Base-by-base conservation (phyloP, 2,329 filamentous ascomycete species). In the Colletotrichum caudatum region DNA sequence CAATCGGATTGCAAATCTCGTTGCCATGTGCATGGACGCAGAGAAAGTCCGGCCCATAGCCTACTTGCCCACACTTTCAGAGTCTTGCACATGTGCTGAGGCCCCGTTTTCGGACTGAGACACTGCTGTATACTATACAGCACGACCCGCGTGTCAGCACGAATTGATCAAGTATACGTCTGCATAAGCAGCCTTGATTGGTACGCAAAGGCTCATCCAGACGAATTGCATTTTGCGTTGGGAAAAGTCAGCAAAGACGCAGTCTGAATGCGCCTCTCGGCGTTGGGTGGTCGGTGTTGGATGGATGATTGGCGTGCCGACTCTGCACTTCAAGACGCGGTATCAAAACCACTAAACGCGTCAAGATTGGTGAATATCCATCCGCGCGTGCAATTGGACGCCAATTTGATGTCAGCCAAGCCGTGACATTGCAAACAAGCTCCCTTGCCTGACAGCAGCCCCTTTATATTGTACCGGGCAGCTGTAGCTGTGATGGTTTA, bases 31-130 rank as follows among this genome's bases (percentile, higher is more conserved):
- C n/a, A 44, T 64, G 20, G 14, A 18, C 26, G 35, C 37, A 63
- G 35, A 56, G 35, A 20, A 35, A 46, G 54, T 63, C 37, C 14
- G 26, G 50, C 20, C 69, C 69, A 69, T 58, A 63, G 46, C 46
- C 56, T 64, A 46, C 58, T 54, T 63, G 46, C 9, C 48, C 33
- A 39, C 26, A 41, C 46, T 54, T 54, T 57, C 5, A 29, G 48
- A 63, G 35, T 39, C 48, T 53, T 16, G 6, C 35, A 66, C 57
- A 14, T 33, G 57, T 63, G 41, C 39, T 57, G 29, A n/a, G 53
- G 54, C 39, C 64, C 69, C 59, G 65, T 72, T 69, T 69, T 64
- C 66, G 60, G 69, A 72, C 59, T 72, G 69, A 72, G 59, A 57
- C 54, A 57, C 33, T 23, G 54, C 35, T 41, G n/a, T 20, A 48